These are phyloP conservation scores for Cutaneotrichosporon sp. DNA, from an alignment of 1,284 basidiomycete genomes.

Conservation along the genomic window DNA sequence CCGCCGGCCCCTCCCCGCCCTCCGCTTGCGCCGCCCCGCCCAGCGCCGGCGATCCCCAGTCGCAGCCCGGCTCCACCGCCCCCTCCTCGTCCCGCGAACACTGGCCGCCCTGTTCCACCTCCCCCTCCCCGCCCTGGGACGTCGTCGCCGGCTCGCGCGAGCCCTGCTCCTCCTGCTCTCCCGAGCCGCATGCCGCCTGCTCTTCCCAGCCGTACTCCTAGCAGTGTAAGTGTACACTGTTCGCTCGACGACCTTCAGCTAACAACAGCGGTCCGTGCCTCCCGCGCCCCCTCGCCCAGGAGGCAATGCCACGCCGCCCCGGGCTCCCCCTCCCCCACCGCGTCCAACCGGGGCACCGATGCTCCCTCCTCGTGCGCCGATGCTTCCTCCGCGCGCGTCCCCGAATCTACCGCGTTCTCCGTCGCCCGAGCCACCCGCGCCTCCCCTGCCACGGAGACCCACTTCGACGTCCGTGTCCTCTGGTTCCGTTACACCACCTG, in stretches of 20 bases:
- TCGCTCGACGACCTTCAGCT: neutral
- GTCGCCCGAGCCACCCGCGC: constrained; percentile 26
- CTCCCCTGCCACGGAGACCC: constrained; percentile 33
- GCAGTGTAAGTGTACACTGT: constrained; percentile 25
- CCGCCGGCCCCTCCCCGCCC: constrained; percentile 63
- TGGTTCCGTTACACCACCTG: constrained; percentile 57
- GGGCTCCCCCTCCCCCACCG: constrained; percentile 40
- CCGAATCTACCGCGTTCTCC: constrained; percentile 24
- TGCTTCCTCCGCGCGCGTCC: constrained; percentile 32
- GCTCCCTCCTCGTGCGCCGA: constrained; percentile 37
- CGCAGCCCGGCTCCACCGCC: neutral
- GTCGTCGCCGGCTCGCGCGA: constrained; percentile 3
- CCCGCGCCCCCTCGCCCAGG: constrained; percentile 53
- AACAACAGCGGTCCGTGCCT: constrained; percentile 30
- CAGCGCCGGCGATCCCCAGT: neutral
- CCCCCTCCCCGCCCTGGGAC: constrained; percentile 29
- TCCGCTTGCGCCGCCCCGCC: neutral
- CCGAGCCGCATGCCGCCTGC: constrained; percentile 67
- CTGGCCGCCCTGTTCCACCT: constrained; percentile 47
- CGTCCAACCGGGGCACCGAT: constrained; percentile 48
- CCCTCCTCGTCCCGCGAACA: constrained; percentile 35
- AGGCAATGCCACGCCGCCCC: constrained; percentile 52
- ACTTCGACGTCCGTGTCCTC: constrained; percentile 47
- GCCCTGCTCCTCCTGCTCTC: constrained; percentile 20
- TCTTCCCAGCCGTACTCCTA: constrained; percentile 59